Conservation (phyloP, 2,329 filamentous ascomycete genomes). For the Colletotrichum filicis region DNA sequence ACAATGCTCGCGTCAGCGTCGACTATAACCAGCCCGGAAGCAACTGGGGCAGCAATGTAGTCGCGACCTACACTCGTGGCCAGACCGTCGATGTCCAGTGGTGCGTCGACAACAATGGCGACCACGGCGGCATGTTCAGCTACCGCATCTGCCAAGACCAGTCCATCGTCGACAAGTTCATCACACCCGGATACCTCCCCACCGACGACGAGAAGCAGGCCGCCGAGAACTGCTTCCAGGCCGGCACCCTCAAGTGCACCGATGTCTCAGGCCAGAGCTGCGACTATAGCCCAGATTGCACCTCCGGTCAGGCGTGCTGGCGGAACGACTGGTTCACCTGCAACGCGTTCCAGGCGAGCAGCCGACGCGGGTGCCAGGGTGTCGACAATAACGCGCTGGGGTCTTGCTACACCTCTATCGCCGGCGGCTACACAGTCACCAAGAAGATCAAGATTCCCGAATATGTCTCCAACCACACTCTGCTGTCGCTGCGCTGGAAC, state of each 20-base stretch:
- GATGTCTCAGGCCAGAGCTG: conserved; percentile 62
- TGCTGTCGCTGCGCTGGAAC: conserved; percentile 65
- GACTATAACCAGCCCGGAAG: conserved; percentile 61
- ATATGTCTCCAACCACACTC: conserved; percentile 59
- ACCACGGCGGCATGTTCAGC: conserved; percentile 67
- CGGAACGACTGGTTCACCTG: conserved; percentile 67
- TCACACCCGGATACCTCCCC: conserved; percentile 57
- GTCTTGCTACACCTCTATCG: conserved; percentile 63
- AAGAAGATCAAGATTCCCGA: conserved; percentile 63
- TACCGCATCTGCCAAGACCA: conserved; percentile 66
- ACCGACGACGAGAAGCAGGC: conserved; percentile 63
- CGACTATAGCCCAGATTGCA: conserved; percentile 59
- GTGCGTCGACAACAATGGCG: conserved; percentile 67
- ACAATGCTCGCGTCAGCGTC: conserved; percentile 62
- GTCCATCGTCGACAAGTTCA: conserved; percentile 59
- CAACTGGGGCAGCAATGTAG: conserved; percentile 55
- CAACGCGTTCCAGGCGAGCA: conserved; percentile 52
- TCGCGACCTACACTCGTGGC: conserved; percentile 57
- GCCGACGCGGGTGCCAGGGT: conserved; percentile 53
- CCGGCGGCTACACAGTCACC: conserved; percentile 63
- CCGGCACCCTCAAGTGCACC: conserved; percentile 58
- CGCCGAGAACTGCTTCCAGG: conserved; percentile 63
- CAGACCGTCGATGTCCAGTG: conserved; percentile 61
- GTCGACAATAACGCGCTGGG: conserved; percentile 55
- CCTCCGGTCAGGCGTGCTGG: conserved; percentile 53